Percentiles rank a stretch among this genome's conserved stretches.
These are phyloP conservation scores for Pistacia integerrima DNA, from an alignment of 345 rosid species.

Conservation along the genomic window DNA sequence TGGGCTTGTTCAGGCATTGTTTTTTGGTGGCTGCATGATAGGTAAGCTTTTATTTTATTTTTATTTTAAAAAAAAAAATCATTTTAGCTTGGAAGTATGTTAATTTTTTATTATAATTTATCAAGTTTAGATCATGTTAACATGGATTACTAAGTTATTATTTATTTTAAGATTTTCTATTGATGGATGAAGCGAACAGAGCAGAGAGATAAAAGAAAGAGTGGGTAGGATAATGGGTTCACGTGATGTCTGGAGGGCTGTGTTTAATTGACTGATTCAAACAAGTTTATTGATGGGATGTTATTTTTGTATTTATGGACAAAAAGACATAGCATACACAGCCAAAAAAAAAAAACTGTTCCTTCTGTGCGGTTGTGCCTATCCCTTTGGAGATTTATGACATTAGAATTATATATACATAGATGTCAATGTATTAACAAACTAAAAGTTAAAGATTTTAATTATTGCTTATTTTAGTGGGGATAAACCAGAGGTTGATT, in stretches of 20 bases:
- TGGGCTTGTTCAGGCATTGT: constrained; percentile 84
- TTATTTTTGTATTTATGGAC: background rate
- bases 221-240: background rate
- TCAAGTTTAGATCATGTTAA: background rate
- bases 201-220: background rate
- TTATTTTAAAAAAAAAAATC: background rate
- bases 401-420: too few species aligned
- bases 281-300: background rate
- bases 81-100: background rate
- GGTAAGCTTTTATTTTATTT: constrained; percentile 43
- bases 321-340: background rate
- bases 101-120: background rate
- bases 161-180: background rate
- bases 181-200: background rate
- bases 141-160: background rate
- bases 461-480: too few species aligned
- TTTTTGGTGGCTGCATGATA: constrained; percentile 90
- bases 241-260: background rate
- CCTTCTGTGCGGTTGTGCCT: background rate
- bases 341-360: background rate
- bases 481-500: too few species aligned
- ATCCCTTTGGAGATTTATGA: background rate
- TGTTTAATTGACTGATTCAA: background rate
- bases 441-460: too few species aligned
- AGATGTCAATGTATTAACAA: too few species aligned